Percentiles rank a stretch among this genome's conserved stretches.
These are phyloP conservation scores for Saprolegnia diclina DNA, from an alignment of 352 stramenopile species.

Conservation along the genomic window DNA sequence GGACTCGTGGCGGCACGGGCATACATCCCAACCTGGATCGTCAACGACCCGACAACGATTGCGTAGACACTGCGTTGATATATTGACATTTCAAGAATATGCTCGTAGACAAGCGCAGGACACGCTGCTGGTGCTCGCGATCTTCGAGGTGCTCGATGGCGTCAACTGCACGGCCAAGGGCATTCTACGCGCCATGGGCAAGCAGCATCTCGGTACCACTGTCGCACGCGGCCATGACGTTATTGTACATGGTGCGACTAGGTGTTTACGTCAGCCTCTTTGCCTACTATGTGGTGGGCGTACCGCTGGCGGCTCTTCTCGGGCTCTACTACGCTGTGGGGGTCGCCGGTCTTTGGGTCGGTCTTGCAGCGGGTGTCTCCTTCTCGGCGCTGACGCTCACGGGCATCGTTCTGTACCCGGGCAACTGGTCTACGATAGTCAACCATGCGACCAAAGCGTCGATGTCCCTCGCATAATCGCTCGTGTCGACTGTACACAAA, in stretches of 20 bases:
- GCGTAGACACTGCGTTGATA: slow-evolving; percentile 28
- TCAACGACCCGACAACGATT: slow-evolving; percentile 55
- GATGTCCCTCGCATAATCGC: background rate
- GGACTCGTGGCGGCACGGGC: slow-evolving; percentile 30
- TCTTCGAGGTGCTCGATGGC: slow-evolving; percentile 49
- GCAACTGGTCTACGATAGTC: background rate
- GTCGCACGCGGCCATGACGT: slow-evolving; percentile 35
- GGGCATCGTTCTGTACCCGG: background rate
- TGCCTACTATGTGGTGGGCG: slow-evolving; percentile 72
- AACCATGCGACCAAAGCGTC: slow-evolving; percentile 4
- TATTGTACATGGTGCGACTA: slow-evolving; percentile 49
- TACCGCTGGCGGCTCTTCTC: slow-evolving; percentile 64
- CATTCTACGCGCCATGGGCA: slow-evolving; percentile 56
- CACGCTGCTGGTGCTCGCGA: slow-evolving; percentile 32
- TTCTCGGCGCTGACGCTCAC: background rate
- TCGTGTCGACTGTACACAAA: background rate
- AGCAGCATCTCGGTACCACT: slow-evolving; percentile 49
- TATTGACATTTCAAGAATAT: background rate
- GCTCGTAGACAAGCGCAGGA: slow-evolving; percentile 13
- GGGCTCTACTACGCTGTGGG: slow-evolving; percentile 42
- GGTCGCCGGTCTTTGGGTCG: slow-evolving; percentile 52
- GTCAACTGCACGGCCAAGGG: slow-evolving; percentile 50
- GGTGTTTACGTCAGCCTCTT: slow-evolving; percentile 41
- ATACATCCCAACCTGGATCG: slow-evolving; percentile 53
- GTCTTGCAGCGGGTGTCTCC: slow-evolving; percentile 47